Evolutionary conservation across 2,329 filamentous ascomycete species (phyloP), one percentile per base, ranked within the genome.

Genomic region (Teratosphaeria viscida): DNA sequence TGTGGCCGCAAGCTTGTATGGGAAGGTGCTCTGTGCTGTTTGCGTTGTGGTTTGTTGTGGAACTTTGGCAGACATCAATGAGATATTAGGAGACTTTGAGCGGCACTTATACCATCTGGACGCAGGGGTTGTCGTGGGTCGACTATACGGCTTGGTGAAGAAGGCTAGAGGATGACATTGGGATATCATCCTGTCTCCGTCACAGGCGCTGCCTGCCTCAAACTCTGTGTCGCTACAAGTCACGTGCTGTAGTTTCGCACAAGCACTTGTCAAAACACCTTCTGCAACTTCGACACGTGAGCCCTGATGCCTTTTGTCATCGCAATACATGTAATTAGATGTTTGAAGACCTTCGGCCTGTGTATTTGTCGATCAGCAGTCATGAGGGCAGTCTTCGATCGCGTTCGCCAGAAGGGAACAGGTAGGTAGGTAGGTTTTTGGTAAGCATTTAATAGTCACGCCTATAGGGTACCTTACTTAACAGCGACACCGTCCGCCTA

Each of bases 1-100:
- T 58, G 67, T 61, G 52, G 70, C 69, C 61, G 66, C 59, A 61
- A 65, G 60, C 60, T 67, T 71, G 62, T 66, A 63, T 29, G 62
- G 60, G 54, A 66, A 61, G 19, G 60, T 55, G 26, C 3, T 59
- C 35, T 52, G 55, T 16, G 52, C 14, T 34, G 27, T 35, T 37
- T 49, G 19, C 16, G 16, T 35, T 29, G 56, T 14, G 11, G 49
- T 7, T 37, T 39, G 35, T 26, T 54, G 52, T 49, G 43, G 14
- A 16, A 60, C 54, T 66, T 64, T 62, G 35, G 65, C 61, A 65
- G 64, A 66, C 66, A 68, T 68, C 26, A 61, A 57, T 57, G 14
- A 59, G 63, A 57, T 71, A 70, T 23, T 23, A n/a, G 8, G 43
- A 49, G 4, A 49, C 16, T n/a, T 19, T 23, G 43, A 19, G 8